phyloP scores from a whole-genome alignment of 805 yeast species.

The Trichomonascus vanleenenianus region DNA sequence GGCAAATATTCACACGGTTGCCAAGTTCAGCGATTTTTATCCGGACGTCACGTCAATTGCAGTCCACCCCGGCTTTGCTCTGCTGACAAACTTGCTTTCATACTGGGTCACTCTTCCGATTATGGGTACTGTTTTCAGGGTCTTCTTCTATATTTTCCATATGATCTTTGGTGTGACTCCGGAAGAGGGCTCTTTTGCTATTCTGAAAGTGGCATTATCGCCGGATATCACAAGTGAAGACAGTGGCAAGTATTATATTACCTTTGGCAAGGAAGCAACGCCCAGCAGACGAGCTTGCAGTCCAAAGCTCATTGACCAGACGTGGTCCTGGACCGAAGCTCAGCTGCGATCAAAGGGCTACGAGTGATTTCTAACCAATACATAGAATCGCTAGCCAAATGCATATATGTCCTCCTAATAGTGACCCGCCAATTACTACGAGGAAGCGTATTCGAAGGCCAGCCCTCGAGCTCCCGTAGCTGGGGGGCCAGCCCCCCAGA shows the following conservation, averaged over 20 bases:
- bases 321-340: constrained; percentile 74
- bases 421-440: no score
- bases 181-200: constrained; percentile 63
- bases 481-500: no score
- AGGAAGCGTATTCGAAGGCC: no score
- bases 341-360: constrained; percentile 30
- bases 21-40: constrained; percentile 53
- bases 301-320: constrained; percentile 53
- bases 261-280: constrained; percentile 47
- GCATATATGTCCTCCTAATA: no score
- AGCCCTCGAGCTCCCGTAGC: no score
- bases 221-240: constrained; percentile 44
- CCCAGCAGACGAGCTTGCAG: constrained; percentile 55
- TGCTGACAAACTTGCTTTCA: constrained; percentile 67
- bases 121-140: constrained; percentile 69
- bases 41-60: constrained; percentile 58
- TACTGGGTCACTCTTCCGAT: constrained; percentile 74
- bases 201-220: constrained; percentile 55
- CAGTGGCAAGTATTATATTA: constrained; percentile 62
- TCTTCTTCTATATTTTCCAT: constrained; percentile 61
- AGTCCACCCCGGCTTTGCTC: constrained; percentile 82
- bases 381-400: no score
- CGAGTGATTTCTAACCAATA: no score
- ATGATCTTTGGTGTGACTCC: constrained; percentile 60
- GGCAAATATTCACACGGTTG: constrained; percentile 66